Evolutionary conservation across 164 flowering plant species (phyloP).

Genomic region (Platanus orientalis): DNA sequence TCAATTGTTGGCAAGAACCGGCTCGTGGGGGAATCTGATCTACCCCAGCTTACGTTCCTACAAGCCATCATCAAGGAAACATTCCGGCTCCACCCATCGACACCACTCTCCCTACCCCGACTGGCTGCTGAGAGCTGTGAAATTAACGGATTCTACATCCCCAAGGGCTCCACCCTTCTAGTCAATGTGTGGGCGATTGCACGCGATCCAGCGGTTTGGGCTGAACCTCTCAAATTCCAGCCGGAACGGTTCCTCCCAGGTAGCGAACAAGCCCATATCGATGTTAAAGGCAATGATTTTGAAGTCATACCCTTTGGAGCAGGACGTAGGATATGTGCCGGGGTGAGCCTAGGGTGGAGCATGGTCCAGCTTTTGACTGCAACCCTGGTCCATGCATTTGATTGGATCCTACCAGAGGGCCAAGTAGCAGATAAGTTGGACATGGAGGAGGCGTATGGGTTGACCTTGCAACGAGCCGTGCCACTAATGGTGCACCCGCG

Average conservation of each 20-base stretch:
- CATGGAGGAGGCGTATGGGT: slow-evolving; percentile 85
- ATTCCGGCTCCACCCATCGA: slow-evolving; percentile 85
- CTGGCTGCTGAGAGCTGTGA: slow-evolving; percentile 54
- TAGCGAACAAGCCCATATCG: slow-evolving; percentile 49
- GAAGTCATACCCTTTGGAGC: slow-evolving; percentile 86
- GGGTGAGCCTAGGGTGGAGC: slow-evolving; percentile 63
- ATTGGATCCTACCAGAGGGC: slow-evolving; percentile 52
- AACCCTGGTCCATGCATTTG: slow-evolving; percentile 59
- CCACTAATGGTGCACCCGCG: slow-evolving; percentile 51
- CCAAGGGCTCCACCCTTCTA: slow-evolving; percentile 57
- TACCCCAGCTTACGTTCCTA: slow-evolving; percentile 46
- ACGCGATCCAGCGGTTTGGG: slow-evolving; percentile 69
- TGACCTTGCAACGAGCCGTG: slow-evolving; percentile 60
- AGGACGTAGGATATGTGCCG: slow-evolving; percentile 83
- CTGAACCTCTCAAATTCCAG: slow-evolving; percentile 55
- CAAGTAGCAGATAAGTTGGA: slow-evolving; percentile 44
- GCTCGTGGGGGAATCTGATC: slow-evolving; percentile 58
- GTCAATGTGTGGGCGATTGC: slow-evolving; percentile 85
- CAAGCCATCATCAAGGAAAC: slow-evolving; percentile 76
- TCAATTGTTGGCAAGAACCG: slow-evolving; percentile 58
- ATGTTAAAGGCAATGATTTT: slow-evolving; percentile 65
- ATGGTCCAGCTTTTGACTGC: slow-evolving; percentile 71
- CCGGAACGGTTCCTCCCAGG: slow-evolving; percentile 74
- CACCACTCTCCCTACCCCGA: slow-evolving; percentile 79
- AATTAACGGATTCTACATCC: slow-evolving; percentile 69